A percentile compares a stretch with the other conserved stretches of the same genome.
These are phyloP conservation scores for Fusarium begoniae DNA, from an alignment of 2,329 filamentous ascomycete genomes.

Conservation along the genomic window DNA sequence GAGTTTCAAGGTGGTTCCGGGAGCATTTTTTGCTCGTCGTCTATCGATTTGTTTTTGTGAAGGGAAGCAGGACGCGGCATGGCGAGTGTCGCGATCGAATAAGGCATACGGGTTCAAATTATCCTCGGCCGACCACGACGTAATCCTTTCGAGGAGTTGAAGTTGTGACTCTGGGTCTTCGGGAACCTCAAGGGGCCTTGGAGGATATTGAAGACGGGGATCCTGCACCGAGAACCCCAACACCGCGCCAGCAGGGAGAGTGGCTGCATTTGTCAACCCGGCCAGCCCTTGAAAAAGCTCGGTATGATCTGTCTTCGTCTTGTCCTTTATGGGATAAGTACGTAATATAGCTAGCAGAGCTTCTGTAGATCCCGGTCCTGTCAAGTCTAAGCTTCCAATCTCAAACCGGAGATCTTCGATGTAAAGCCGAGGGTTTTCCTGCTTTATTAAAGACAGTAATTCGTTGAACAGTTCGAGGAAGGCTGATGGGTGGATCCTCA, in stretches of 20 bases:
- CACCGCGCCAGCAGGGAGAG: constrained; percentile 74
- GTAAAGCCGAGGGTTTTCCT: constrained; percentile 68
- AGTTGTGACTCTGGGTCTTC: constrained; percentile 50
- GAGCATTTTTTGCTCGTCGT: constrained; percentile 70
- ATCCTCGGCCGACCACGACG: constrained; percentile 73
- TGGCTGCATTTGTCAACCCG: constrained; percentile 72
- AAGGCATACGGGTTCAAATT: constrained; percentile 60
- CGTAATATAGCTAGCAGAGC: constrained; percentile 75
- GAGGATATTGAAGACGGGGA: constrained; percentile 82
- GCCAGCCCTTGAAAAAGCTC: constrained; percentile 61
- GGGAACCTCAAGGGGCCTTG: constrained; percentile 61
- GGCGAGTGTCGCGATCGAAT: constrained; percentile 74
- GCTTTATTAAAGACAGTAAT: constrained; percentile 64
- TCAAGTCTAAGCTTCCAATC: constrained; percentile 66
- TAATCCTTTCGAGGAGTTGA: constrained; percentile 67
- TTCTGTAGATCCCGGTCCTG: constrained; percentile 79
- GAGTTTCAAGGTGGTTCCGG: constrained; percentile 69
- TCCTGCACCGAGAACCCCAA: constrained; percentile 80
- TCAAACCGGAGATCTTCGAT: constrained; percentile 77
- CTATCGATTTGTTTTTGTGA: constrained; percentile 85
- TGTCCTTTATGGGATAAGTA: constrained; percentile 52
- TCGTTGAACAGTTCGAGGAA: constrained; percentile 76
- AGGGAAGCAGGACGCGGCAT: constrained; percentile 71
- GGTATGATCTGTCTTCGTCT: constrained; percentile 51
- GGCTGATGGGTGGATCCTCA: constrained; percentile 85